These are phyloP conservation scores for Nitzschia palea DNA, from an alignment of 108 stramenopile genomes.

Conservation along the genomic window DNA sequence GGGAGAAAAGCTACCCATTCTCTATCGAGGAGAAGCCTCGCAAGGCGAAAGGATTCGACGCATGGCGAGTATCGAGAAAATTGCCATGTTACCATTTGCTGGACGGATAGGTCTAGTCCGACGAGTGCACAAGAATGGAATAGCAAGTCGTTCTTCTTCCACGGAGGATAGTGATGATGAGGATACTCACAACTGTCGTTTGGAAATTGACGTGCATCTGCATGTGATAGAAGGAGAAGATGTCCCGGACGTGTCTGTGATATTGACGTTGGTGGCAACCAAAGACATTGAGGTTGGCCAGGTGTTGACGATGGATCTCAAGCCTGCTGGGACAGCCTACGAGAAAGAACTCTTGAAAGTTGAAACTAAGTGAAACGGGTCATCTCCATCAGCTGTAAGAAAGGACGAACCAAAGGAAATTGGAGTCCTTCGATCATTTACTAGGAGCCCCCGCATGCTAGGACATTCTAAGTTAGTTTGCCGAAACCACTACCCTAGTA, in stretches of 20 bases:
- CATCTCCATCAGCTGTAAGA: too few relatives aligned
- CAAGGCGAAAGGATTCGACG: constrained; percentile 14
- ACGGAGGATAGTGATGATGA: too few relatives aligned
- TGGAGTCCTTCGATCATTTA: too few relatives aligned
- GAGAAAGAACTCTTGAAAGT: constrained; percentile 21
- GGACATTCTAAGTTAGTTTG: too few relatives aligned
- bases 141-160: too few relatives aligned
- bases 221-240: background rate
- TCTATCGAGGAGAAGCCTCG: constrained; percentile 31
- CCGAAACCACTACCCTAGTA: too few relatives aligned
- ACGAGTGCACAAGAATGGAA: too few relatives aligned
- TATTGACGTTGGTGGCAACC: constrained; percentile 38
- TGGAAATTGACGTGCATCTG: constrained; percentile 2
- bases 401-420: too few relatives aligned
- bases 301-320: constrained; percentile 27
- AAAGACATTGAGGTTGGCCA: constrained; percentile 33
- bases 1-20: constrained; percentile 18
- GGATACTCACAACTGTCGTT: constrained; percentile 11
- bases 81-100: constrained; percentile 35
- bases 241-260: constrained; percentile 7
- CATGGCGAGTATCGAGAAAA: constrained; percentile 13
- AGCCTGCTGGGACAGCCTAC: constrained; percentile 5
- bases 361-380: constrained; percentile 18
- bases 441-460: too few relatives aligned
- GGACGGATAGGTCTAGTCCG: constrained; percentile 40